These are phyloP conservation scores for Zygoascus hellenicus DNA, from an alignment of 1,139 yeast genomes.

Conservation along the genomic window DNA sequence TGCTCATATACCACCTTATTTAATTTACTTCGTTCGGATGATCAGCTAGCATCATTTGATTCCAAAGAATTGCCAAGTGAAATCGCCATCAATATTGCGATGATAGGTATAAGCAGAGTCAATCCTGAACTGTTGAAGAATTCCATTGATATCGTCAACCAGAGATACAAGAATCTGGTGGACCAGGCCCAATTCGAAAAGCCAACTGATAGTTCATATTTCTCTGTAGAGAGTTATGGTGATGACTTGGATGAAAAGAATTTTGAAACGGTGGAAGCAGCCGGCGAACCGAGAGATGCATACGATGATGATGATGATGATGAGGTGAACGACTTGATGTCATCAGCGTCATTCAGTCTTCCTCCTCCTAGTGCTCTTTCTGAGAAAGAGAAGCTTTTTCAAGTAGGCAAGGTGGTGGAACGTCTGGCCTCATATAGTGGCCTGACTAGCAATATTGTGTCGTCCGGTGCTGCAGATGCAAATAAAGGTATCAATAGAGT, in stretches of 20 bases:
- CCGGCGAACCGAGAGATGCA: constrained; percentile 19
- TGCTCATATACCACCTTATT: constrained; percentile 39
- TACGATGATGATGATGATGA: constrained; percentile 21
- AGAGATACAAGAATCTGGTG: constrained; percentile 48
- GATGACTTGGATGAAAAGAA: constrained; percentile 21
- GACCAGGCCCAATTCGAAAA: constrained; percentile 25
- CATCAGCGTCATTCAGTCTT: constrained; percentile 43
- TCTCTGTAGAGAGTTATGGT: constrained; percentile 23
- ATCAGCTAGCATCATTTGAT: constrained; percentile 61
- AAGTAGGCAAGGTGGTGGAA: constrained; percentile 25
- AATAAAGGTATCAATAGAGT: constrained; percentile 30
- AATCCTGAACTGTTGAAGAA: constrained; percentile 52
- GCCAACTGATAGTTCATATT: constrained; percentile 13
- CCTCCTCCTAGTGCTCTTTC: constrained; percentile 46
- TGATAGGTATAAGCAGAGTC: constrained; percentile 54
- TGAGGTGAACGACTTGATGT: constrained; percentile 18
- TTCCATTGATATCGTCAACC: constrained; percentile 61
- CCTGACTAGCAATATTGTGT: constrained; percentile 17
- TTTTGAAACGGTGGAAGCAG: constrained; percentile 23
- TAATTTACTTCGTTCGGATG: constrained; percentile 55
- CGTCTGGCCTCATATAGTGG: constrained; percentile 29
- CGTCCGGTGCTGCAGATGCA: constrained; percentile 22
- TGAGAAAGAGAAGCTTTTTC: constrained; percentile 23
- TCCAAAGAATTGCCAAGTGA: constrained; percentile 61
- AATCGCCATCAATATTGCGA: constrained; percentile 58